Conservation (phyloP, 192 early-diverging fungal species). For the Coemansia sp. region DNA sequence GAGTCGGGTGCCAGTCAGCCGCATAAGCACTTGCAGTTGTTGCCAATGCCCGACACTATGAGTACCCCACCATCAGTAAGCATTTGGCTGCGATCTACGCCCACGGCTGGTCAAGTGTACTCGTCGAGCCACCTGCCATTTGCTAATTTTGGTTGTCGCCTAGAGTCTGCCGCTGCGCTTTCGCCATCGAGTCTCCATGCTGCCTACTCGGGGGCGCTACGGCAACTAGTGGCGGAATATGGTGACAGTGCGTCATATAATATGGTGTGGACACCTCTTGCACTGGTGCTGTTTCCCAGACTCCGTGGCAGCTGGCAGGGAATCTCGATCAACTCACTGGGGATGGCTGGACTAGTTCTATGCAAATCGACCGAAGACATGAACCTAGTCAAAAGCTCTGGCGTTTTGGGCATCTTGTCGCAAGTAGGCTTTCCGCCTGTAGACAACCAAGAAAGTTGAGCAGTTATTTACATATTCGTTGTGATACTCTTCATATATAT, state of each 20-base stretch:
- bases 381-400: slow-evolving; percentile 38
- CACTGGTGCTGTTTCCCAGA: slow-evolving; percentile 61
- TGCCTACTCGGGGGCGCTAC: slow-evolving; percentile 23
- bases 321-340: slow-evolving; percentile 64
- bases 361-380: slow-evolving; percentile 55
- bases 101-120: slow-evolving; percentile 6
- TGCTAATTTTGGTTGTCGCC: slow-evolving; percentile 35
- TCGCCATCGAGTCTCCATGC: neutral
- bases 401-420: slow-evolving; percentile 45
- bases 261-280: slow-evolving; percentile 55
- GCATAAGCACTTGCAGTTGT: slow-evolving; percentile 68
- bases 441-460: neutral
- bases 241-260: slow-evolving; percentile 55
- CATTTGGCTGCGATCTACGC: slow-evolving; percentile 23
- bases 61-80: slow-evolving; percentile 16
- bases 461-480: no score
- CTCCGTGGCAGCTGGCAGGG: slow-evolving; percentile 31
- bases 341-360: slow-evolving; percentile 64
- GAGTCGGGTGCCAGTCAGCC: slow-evolving; percentile 57
- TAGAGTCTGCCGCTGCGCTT: slow-evolving; percentile 7
- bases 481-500: neutral
- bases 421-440: slow-evolving; percentile 36
- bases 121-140: slow-evolving; percentile 33
- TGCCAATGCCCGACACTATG: slow-evolving; percentile 53
- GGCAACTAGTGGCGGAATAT: slow-evolving; percentile 9